Percentiles rank a stretch among this genome's conserved stretches.
These are phyloP conservation scores for Yamadazyma diddensiae DNA, from an alignment of 1,139 yeast genomes.

Conservation along the genomic window DNA sequence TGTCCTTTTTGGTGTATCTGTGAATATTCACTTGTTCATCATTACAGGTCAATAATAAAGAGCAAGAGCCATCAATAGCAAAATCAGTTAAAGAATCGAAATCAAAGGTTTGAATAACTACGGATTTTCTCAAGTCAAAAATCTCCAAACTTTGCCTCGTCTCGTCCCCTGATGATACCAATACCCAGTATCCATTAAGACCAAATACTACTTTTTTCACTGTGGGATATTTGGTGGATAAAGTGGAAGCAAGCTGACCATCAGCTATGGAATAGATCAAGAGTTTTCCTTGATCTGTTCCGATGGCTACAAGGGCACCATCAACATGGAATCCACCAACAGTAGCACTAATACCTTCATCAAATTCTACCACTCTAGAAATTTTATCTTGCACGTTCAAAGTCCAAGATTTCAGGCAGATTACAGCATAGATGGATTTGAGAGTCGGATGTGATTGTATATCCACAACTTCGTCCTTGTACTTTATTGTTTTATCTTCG, in stretches of 20 bases:
- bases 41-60: slow-evolving; percentile 14
- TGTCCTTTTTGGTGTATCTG: slow-evolving; percentile 44
- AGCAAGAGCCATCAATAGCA: slow-evolving; percentile 47
- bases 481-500: slow-evolving; percentile 14
- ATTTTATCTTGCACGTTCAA: slow-evolving; percentile 7
- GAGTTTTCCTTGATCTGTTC: slow-evolving; percentile 35
- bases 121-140: slow-evolving; percentile 55
- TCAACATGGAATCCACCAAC: slow-evolving; percentile 57
- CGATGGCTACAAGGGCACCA: slow-evolving; percentile 58
- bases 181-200: slow-evolving; percentile 69
- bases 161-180: slow-evolving; percentile 21
- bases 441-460: slow-evolving; percentile 25
- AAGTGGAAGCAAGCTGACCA: slow-evolving; percentile 37
- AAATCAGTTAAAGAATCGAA: slow-evolving; percentile 22
- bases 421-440: slow-evolving; percentile 10
- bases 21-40: slow-evolving; percentile 20
- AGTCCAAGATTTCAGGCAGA: slow-evolving; percentile 9
- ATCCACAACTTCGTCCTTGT: slow-evolving; percentile 16
- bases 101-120: slow-evolving; percentile 26
- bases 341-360: slow-evolving; percentile 18
- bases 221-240: slow-evolving; percentile 22
- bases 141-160: slow-evolving; percentile 32
- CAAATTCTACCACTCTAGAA: slow-evolving; percentile 1
- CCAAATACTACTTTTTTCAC: slow-evolving; percentile 52
- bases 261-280: slow-evolving; percentile 42